Evolutionary conservation across 1,139 yeast genomes (phyloP), one percentile per base, ranked within the genome.

Genomic region (Debaryomyces sp.): DNA sequence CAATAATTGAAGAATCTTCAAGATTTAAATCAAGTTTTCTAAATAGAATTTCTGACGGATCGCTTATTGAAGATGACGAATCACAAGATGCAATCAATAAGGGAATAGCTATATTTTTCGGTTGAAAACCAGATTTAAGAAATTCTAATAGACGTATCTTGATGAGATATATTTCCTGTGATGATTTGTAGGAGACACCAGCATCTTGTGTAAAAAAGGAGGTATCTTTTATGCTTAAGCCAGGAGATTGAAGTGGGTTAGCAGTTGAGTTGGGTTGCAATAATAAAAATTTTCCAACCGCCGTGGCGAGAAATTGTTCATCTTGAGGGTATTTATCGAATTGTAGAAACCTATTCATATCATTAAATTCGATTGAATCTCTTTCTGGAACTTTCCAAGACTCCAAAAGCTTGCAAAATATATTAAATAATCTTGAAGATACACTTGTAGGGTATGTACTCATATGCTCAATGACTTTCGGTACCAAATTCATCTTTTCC

Each of bases 61-160:
- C 82, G 21, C 80, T 75, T 4, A 87, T 73, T 1, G 73, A 63
- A 0, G 87, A 77, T 9, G 80, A 75, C 0, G 80, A 62, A 59
- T 89, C 96, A 13, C 80, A 75, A 1, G 88, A 74, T 0, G 89
- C 96, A 27, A 87, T 70, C n/a, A 88, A 62, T 2, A 85, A 67
- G 1, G 85, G 79, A 4, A 78, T 54, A 0, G 73, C 60, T 26
- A 75, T 57, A 29, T 59, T 50, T 1, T 65, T 60, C 22, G 73
- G 70, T 3, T 66, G 52, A 50, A 85, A 79, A 3, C 66, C 62
- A 2, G 78, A 73, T 12, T 66, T 69, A 46, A 74, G 53, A 47
- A 74, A 73, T 38, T 67, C 71, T 29, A 76, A 56, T 12, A 75
- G 53, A 5, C 61, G 54, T 2, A 51, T 50, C 58, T 86, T 89